These are phyloP conservation scores for Plantago lanceolata DNA, from an alignment of 305 asterid genomes.

Conservation along the genomic window DNA sequence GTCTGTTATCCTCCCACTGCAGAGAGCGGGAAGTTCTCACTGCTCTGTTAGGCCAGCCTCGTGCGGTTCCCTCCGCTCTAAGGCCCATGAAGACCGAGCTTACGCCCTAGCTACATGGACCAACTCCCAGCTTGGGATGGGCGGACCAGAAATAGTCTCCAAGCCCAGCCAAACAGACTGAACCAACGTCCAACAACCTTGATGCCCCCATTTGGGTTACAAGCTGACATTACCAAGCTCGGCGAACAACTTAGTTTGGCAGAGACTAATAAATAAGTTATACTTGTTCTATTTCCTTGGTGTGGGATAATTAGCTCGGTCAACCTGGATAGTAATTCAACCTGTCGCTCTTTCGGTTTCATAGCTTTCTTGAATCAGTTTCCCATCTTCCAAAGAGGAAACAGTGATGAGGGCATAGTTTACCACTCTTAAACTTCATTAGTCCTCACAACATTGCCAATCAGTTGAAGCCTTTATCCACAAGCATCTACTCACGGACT, in stretches of 20 bases:
- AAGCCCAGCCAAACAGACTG: not conserved
- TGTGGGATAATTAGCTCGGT: too few relatives aligned
- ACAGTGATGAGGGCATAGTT: not conserved
- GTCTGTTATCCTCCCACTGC: not conserved
- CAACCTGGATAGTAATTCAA: not conserved
- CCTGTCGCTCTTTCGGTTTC: not conserved
- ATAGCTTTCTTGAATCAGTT: conserved; percentile 2
- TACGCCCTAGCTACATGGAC: not conserved
- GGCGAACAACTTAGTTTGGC: too few relatives aligned
- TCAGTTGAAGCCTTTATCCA: conserved; percentile 2
- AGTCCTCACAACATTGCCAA: not conserved
- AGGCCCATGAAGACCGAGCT: not conserved
- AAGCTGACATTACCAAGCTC: not conserved
- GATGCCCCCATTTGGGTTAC: not conserved
- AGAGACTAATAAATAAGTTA: too few relatives aligned
- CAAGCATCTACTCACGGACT: not conserved
- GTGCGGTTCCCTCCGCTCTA: not conserved
- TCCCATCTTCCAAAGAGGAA: not conserved
- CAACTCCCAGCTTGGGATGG: not conserved
- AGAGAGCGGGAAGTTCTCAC: too few relatives aligned
- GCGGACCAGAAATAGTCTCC: not conserved
- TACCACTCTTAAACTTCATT: not conserved
- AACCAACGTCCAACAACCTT: not conserved
- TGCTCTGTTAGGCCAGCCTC: conserved; percentile 1
- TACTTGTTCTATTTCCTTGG: too few relatives aligned